Percentiles rank a stretch among this genome's conserved stretches.
Conservation (phyloP, 768 basidiomycete genomes). For the Xerocomellus dryophilus region DNA sequence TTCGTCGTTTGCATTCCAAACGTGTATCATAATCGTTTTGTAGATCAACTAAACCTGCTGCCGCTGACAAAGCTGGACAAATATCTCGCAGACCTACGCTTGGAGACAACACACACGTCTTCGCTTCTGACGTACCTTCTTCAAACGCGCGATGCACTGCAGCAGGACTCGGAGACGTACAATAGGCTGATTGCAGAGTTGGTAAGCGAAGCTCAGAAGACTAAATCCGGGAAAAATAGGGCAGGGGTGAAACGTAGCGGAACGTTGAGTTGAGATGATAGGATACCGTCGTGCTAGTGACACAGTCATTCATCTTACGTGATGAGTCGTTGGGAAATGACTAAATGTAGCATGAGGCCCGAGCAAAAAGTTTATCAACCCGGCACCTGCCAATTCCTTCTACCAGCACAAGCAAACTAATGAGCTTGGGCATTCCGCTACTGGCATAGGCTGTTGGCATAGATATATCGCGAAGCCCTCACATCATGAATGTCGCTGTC, state of each 20-base stretch:
- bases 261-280: constrained; percentile 35
- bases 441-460: neutral
- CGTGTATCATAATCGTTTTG: constrained; percentile 4
- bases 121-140: constrained; percentile 75
- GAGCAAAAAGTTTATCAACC: constrained; percentile 16
- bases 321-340: constrained; percentile 4
- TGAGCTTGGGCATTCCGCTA: neutral
- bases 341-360: constrained; percentile 13
- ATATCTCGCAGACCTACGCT: constrained; percentile 62
- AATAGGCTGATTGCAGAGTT: constrained; percentile 89
- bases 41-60: constrained; percentile 71
- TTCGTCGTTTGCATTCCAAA: neutral
- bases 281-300: neutral
- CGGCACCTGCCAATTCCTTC: neutral
- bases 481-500: constrained; percentile 82
- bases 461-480: neutral
- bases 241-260: constrained; percentile 48
- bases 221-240: constrained; percentile 62
- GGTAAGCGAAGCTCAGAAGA: constrained; percentile 87
- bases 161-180: constrained; percentile 86
- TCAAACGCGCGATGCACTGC: constrained; percentile 75
- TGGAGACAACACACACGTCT: constrained; percentile 74
- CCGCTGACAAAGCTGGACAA: constrained; percentile 65
- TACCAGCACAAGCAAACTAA: neutral
- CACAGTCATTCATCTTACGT: constrained; percentile 7